Percentiles rank a stretch among this genome's conserved stretches.
phyloP scores from a whole-genome alignment of 2,329 filamentous ascomycete genomes.

The Penicillium thymicola region DNA sequence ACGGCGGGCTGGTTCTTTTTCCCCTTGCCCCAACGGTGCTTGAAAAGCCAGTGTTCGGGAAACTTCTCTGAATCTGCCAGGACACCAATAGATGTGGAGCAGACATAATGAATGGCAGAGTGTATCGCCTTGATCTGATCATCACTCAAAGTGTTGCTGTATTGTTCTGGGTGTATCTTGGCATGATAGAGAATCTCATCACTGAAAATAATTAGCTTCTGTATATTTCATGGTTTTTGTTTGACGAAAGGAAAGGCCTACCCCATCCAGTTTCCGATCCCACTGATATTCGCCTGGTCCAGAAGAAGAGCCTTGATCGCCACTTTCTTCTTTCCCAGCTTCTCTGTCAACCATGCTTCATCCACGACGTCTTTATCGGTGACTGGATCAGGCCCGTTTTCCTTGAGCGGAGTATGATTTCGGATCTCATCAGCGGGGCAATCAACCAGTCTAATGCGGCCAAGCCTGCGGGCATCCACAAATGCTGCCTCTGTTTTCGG shows the following conservation, averaged over 20 bases:
- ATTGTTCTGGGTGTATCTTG: constrained; percentile 85
- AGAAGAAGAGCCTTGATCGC: constrained; percentile 86
- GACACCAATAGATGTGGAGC: constrained; percentile 71
- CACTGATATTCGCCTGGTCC: constrained; percentile 83
- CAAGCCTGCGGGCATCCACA: constrained; percentile 76
- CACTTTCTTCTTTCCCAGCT: constrained; percentile 72
- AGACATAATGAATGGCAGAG: constrained; percentile 72
- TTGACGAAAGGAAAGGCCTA: constrained; percentile 35
- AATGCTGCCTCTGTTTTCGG: constrained; percentile 70
- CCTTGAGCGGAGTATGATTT: constrained; percentile 71
- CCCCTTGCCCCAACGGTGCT: constrained; percentile 84
- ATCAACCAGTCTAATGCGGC: constrained; percentile 75
- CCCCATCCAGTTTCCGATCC: constrained; percentile 96
- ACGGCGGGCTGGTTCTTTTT: constrained; percentile 66
- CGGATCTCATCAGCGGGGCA: constrained; percentile 74
- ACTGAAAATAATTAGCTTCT: constrained; percentile 29
- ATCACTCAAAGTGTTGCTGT: constrained; percentile 75
- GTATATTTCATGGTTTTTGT: neutral
- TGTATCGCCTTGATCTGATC: constrained; percentile 70
- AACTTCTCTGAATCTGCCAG: constrained; percentile 81
- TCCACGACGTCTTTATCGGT: constrained; percentile 75
- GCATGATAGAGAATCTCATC: constrained; percentile 93
- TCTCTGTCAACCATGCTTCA: constrained; percentile 67
- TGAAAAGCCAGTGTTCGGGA: constrained; percentile 83
- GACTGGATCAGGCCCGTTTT: constrained; percentile 93